phyloP scores from a whole-genome alignment of 202 grass and related monocot genomes.

The Carex arenaria region DNA sequence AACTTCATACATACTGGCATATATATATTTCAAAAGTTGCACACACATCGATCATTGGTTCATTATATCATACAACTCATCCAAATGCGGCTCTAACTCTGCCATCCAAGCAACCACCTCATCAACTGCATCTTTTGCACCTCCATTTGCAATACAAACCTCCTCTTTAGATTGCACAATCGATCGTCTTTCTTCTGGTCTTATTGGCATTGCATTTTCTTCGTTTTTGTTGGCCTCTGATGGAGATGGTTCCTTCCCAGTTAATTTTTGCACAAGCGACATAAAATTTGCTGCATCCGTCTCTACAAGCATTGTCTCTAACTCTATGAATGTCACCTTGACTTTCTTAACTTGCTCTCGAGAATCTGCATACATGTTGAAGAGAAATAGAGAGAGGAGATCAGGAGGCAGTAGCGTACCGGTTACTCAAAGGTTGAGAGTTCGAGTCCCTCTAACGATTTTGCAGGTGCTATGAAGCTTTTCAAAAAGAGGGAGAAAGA shows the following conservation, averaged over 20 bases:
- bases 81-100: neutral
- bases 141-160: neutral
- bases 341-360: neutral
- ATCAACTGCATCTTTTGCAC: neutral
- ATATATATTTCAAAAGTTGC: too few species aligned
- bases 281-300: slow-evolving; percentile 36
- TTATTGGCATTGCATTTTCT: neutral
- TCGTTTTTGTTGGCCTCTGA: neutral
- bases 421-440: too few species aligned
- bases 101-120: neutral
- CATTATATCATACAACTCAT: neutral
- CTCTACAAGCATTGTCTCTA: slow-evolving; percentile 55
- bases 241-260: slow-evolving; percentile 32
- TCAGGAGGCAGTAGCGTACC: too few species aligned
- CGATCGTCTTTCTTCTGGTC: neutral
- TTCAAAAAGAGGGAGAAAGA: too few species aligned
- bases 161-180: neutral
- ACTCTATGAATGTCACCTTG: slow-evolving; percentile 53
- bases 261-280: slow-evolving; percentile 57
- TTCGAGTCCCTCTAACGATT: too few species aligned
- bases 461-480: too few species aligned
- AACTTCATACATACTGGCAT: too few species aligned
- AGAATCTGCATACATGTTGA: neutral
- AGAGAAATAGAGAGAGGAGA: neutral
- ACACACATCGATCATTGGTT: neutral